Conservation (phyloP, 78 protist species). For the Dictyostelium firmibasis region DNA sequence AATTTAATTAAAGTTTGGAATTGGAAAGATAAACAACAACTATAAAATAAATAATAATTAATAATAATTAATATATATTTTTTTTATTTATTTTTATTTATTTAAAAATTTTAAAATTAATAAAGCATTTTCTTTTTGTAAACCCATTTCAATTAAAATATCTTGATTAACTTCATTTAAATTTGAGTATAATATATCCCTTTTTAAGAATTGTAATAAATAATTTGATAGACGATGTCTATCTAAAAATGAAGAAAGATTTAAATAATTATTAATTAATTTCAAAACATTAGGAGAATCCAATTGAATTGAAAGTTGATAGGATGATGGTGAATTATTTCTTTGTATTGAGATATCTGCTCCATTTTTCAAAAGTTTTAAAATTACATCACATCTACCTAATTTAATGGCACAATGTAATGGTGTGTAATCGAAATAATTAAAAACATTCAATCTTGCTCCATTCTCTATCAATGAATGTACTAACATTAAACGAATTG, state of each 20-base stretch:
- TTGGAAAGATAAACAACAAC: constrained; percentile 46
- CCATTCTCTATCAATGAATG: constrained; percentile 20
- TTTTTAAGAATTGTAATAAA: background rate
- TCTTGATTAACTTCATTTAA: background rate
- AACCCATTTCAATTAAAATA: background rate
- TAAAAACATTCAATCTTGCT: constrained; percentile 55
- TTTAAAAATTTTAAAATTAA: background rate
- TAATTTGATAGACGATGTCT: background rate
- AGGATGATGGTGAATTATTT: background rate
- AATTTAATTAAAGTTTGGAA: constrained; percentile 56
- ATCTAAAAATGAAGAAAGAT: background rate
- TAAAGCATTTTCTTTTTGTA: background rate
- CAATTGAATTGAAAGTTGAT: background rate
- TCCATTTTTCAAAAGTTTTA: constrained; percentile 29
- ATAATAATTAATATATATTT: no score
- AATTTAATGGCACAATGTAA: constrained; percentile 77
- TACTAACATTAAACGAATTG: constrained; percentile 59
- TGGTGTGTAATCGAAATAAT: constrained; percentile 24
- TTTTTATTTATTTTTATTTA: background rate
- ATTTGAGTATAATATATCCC: background rate
- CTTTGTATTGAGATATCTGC: constrained; percentile 37
- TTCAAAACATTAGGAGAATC: background rate
- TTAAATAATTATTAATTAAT: background rate
- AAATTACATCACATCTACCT: constrained; percentile 73
- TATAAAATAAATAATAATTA: no score